Conservation (phyloP, 768 basidiomycete genomes). For the Russula virescens region DNA sequence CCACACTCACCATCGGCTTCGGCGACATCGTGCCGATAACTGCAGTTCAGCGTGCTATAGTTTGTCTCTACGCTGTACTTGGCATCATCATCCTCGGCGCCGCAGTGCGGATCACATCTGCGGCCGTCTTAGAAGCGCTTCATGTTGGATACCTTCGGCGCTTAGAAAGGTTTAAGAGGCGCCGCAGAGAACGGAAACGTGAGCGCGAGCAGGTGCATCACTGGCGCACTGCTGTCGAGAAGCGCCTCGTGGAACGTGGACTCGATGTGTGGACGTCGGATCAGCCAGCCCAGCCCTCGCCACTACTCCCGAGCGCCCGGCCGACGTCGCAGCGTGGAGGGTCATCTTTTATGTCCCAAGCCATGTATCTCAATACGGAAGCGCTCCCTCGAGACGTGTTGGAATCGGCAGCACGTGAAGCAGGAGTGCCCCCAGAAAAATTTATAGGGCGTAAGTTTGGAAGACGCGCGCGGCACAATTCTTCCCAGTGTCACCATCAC, state of each 20-base stretch:
- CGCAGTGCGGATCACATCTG: constrained; percentile 31
- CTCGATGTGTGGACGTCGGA: constrained; percentile 49
- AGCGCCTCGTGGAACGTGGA: constrained; percentile 47
- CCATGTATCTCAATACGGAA: constrained; percentile 58
- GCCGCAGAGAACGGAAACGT: constrained; percentile 38
- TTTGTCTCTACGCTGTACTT: constrained; percentile 49
- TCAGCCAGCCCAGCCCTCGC: background rate
- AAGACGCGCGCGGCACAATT: constrained; percentile 6
- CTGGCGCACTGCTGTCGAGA: constrained; percentile 59
- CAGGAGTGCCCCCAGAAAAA: constrained; percentile 52
- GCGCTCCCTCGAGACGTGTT: constrained; percentile 51
- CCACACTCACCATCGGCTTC: constrained; percentile 65
- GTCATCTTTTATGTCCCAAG: constrained; percentile 27
- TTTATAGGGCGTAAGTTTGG: constrained; percentile 31
- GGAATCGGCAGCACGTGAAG: constrained; percentile 60
- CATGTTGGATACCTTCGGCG: constrained; percentile 58
- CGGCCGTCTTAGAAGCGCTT: constrained; percentile 66
- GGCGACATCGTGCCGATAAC: constrained; percentile 63
- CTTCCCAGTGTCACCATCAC: background rate
- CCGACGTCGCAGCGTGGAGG: constrained; percentile 19
- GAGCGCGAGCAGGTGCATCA: constrained; percentile 44
- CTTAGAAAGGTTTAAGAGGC: constrained; percentile 39
- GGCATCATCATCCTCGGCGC: constrained; percentile 58
- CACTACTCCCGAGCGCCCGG: constrained; percentile 1
- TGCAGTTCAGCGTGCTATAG: constrained; percentile 50